Conservation (phyloP, 2,329 filamentous ascomycete genomes). For the Colletotrichum noveboracense region DNA sequence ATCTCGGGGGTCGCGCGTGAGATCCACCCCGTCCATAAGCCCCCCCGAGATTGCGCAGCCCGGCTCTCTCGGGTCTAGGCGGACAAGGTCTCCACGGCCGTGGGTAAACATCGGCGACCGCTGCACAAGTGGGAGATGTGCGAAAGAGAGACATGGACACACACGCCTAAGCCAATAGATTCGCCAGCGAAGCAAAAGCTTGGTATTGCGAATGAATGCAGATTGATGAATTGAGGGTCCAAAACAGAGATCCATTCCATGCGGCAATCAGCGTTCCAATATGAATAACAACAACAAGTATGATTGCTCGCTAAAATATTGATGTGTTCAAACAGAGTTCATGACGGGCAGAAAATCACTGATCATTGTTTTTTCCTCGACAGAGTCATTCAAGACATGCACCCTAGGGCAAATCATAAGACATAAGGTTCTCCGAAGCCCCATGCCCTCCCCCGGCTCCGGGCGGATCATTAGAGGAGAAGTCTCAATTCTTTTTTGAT, state of each 20-base stretch:
- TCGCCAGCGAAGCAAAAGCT: neutral
- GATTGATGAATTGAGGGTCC: slow-evolving; percentile 2
- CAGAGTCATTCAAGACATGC: neutral
- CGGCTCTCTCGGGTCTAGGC: neutral
- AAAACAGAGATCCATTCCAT: neutral
- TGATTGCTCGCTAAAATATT: neutral
- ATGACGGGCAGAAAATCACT: neutral
- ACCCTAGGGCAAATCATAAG: neutral
- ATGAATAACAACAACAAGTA: neutral
- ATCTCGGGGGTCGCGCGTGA: neutral
- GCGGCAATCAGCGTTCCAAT: neutral
- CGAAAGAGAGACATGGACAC: neutral
- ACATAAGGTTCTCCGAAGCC: neutral
- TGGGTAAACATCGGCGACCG: neutral
- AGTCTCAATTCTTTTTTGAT: neutral
- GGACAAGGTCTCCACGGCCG: neutral
- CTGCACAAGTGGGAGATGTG: neutral
- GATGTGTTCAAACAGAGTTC: neutral
- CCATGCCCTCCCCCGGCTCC: neutral
- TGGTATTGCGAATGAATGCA: neutral
- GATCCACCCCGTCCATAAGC: neutral
- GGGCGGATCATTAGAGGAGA: neutral
- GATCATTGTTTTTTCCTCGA: neutral
- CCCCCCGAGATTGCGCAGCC: neutral
- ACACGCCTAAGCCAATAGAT: neutral